Base-by-base conservation (phyloP, 345 rosid species). In the Arabidopsis arenosa region DNA sequence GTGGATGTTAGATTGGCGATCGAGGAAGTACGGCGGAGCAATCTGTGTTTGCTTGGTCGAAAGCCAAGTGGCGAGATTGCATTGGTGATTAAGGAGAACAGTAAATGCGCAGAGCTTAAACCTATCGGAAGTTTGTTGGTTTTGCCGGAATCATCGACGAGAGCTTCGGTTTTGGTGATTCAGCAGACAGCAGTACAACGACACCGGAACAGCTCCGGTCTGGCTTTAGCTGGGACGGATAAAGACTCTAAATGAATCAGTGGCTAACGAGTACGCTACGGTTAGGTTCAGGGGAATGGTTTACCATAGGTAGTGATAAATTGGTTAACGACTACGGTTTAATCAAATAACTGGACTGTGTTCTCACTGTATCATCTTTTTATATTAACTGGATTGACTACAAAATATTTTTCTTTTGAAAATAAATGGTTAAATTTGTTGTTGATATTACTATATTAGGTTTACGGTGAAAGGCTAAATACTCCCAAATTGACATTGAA, bases 41-140 rank as follows among this genome's bases (percentile, higher is more conserved):
- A 85, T 77, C 75, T 86, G 48, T 82, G 83, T 7, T 64, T 89
- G 52, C 89, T 89, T 13, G 93, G 89, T 10, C 28, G 87, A 62
- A 81, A 66, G 81, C 90, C 92, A 32, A 84, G 67, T 2, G 80
- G 87, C 12, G 83, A 80, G 45, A 76, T 83, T 3, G 83, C 86
- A 28, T 66, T 79, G 37, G 77, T 86, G 17, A 49, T 86, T 32
- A 68, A 72, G 26, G 82, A 17, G 5, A 76, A 63, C 36, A 79
- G 49, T 8, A 89, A 86, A 37, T 87, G 85, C 39, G 80, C 88
- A 0, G 90, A 86, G 76, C 70, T 89, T 18, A 92, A 90, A 26
- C 86, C 89, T 1, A 73, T 83, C 1, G 90, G 92, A 7, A 68
- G 79, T 36, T 72, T 88, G 55, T 53, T 86, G 63, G 67, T 80